Base-by-base conservation (phyloP, 2,329 filamentous ascomycete species). In the Orbilia javanica region DNA sequence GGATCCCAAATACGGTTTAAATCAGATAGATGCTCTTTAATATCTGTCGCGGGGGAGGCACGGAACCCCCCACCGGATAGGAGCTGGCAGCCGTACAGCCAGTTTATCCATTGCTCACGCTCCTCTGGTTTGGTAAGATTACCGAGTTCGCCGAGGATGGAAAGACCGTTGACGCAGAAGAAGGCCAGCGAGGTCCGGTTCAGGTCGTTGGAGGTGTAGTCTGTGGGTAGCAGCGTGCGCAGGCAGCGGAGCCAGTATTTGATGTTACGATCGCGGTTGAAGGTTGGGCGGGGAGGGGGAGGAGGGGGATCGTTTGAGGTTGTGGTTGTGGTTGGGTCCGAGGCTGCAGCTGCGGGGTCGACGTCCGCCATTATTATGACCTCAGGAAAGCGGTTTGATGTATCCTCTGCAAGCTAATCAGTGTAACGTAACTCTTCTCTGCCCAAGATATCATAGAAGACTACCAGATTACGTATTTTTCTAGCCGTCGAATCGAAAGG, bases 241-340 rank as follows among this genome's bases (percentile, higher is more conserved):
- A 96, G 88, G 84, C 95, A 97, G 83, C 94, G 91, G 80, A 94
- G 89, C 91, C 94, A 99, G 88, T 97, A 99, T 83, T 92, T 93
- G 83, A 96, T 87, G 84, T 99, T 96, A 72, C 87, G 88, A 57
- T 88, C 86, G 73, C 87, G 89, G 82, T 92, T 86, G 79, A 92
- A 85, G 3, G 71, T 74, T 52, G 74, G 55, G 34, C 65, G 66
- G 8, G 79, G 57, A 29, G 36, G 69, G 25, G 66, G 48, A 22
- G 72, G 55, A 7, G 55, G 69, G 34, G 50, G 55, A 48, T 44
- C 36, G 50, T 50, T 60, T 66, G 68, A 46, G 25, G 57, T 72
- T 57, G 60, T 25, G 27, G 69, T 15, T 66, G 42, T 4, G 46
- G 22, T 25, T 13, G 42, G 25, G 18, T 4, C 15, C 1, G 46